These are phyloP conservation scores for Wickerhamiella shivajii DNA, from an alignment of 805 yeast species.

Conservation along the genomic window DNA sequence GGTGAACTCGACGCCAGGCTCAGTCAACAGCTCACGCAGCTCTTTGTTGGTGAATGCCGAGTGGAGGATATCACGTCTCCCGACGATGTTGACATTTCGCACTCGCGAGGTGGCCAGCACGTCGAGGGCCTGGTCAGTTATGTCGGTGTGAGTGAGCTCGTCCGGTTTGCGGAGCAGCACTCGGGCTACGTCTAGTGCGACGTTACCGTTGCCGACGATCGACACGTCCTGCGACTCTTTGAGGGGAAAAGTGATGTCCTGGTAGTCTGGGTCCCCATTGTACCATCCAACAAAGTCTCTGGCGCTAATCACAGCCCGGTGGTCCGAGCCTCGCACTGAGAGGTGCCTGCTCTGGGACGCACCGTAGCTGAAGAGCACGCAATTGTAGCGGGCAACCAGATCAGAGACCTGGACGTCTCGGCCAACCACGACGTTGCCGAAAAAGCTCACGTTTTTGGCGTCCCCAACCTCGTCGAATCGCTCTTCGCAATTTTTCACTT, in stretches of 20 bases:
- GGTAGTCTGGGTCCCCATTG: constrained; percentile 66
- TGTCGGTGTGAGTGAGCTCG: constrained; percentile 59
- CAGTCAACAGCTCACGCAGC: constrained; percentile 57
- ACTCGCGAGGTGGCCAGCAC: constrained; percentile 40
- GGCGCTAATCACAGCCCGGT: constrained; percentile 60
- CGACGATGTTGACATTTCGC: constrained; percentile 56
- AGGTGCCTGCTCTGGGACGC: constrained; percentile 39
- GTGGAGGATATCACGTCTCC: constrained; percentile 71
- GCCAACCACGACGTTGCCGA: constrained; percentile 65
- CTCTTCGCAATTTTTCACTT: constrained; percentile 61
- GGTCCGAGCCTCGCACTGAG: constrained; percentile 43
- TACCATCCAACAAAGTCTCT: constrained; percentile 92
- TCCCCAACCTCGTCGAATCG: constrained; percentile 43
- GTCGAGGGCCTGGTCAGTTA: constrained; percentile 44
- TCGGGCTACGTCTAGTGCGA: constrained; percentile 82
- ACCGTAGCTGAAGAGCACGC: constrained; percentile 73
- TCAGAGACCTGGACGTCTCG: constrained; percentile 37
- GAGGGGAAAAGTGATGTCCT: constrained; percentile 40
- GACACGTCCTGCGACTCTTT: constrained; percentile 47
- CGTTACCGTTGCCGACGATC: constrained; percentile 94
- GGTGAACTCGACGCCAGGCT: constrained; percentile 12
- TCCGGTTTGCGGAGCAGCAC: constrained; percentile 46
- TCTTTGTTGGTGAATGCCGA: constrained; percentile 90
- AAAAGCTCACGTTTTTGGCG: constrained; percentile 35
- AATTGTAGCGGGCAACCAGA: constrained; percentile 46